These are phyloP conservation scores for Tieghemostelium lacteum DNA, from an alignment of 78 protist genomes.

Conservation along the genomic window DNA sequence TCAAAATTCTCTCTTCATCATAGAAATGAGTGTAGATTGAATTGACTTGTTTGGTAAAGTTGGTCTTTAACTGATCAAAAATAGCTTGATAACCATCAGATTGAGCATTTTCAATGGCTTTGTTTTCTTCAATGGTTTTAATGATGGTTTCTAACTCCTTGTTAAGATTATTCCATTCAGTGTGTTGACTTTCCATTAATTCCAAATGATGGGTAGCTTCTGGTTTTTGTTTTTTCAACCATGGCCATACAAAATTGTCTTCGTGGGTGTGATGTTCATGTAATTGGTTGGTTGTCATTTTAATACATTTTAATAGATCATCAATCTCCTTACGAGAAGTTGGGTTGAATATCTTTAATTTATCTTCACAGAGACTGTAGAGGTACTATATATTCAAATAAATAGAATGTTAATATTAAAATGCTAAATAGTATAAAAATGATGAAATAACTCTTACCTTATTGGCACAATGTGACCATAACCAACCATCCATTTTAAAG, in stretches of 20 bases:
- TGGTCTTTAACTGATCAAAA: neutral
- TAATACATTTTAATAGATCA: neutral
- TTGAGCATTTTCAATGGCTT: neutral
- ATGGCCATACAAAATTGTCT: constrained; percentile 21
- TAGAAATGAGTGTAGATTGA: constrained; percentile 14
- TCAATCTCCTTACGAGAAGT: neutral
- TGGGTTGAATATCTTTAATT: constrained; percentile 21
- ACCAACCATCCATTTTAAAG: constrained; percentile 60
- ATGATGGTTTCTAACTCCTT: neutral
- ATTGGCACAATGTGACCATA: neutral
- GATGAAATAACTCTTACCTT: neutral
- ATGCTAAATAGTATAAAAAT: no score
- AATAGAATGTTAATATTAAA: neutral
- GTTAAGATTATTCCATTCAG: constrained; percentile 12
- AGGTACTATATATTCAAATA: neutral
- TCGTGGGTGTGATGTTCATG: constrained; percentile 45
- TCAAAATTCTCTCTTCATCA: constrained; percentile 38
- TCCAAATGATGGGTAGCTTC: neutral
- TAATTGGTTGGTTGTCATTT: neutral
- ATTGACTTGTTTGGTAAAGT: neutral
- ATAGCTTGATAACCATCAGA: neutral
- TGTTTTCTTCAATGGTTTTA: neutral
- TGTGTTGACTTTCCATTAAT: constrained; percentile 20
- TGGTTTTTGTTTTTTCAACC: constrained; percentile 2
- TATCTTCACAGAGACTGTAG: neutral